Evolutionary conservation across 306 rosid genomes (phyloP).

Genomic region (Cucurbita maxima): DNA sequence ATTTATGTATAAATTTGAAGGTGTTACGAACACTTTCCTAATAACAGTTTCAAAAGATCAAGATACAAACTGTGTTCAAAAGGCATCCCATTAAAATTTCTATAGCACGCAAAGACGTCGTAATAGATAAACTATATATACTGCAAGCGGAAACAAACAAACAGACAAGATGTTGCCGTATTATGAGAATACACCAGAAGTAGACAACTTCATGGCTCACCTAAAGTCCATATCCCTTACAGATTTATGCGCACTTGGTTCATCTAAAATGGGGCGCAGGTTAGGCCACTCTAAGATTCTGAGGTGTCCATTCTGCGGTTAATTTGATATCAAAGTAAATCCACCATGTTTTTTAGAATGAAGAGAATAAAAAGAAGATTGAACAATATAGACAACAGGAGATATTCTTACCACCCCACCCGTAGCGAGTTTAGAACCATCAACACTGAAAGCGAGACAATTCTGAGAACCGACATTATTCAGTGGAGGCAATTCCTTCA

Average conservation of each 20-base stretch:
- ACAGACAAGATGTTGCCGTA: neutral
- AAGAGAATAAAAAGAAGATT: neutral
- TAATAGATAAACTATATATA: neutral
- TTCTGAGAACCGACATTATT: constrained; percentile 49
- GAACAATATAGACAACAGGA: neutral
- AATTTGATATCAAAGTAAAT: constrained; percentile 16
- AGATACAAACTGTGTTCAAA: neutral
- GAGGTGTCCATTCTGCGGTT: constrained; percentile 65
- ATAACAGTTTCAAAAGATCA: neutral
- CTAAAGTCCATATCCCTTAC: constrained; percentile 84
- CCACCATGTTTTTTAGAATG: neutral
- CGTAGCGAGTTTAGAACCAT: constrained; percentile 82
- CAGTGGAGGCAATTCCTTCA: constrained; percentile 41
- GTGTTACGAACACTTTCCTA: neutral
- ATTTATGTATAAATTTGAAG: neutral
- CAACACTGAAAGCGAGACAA: constrained; percentile 70
- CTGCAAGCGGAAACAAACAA: neutral
- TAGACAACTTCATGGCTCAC: constrained; percentile 15
- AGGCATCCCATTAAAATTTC: neutral
- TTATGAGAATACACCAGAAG: neutral
- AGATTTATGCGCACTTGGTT: constrained; percentile 73
- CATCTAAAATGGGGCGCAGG: constrained; percentile 56
- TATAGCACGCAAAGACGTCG: neutral
- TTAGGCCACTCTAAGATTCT: constrained; percentile 81
- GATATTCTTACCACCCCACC: constrained; percentile 61